A percentile compares a stretch with the other conserved stretches of the same genome.
These are phyloP conservation scores for Pterocarpus santalinus DNA, from an alignment of 306 rosid species.

Conservation along the genomic window DNA sequence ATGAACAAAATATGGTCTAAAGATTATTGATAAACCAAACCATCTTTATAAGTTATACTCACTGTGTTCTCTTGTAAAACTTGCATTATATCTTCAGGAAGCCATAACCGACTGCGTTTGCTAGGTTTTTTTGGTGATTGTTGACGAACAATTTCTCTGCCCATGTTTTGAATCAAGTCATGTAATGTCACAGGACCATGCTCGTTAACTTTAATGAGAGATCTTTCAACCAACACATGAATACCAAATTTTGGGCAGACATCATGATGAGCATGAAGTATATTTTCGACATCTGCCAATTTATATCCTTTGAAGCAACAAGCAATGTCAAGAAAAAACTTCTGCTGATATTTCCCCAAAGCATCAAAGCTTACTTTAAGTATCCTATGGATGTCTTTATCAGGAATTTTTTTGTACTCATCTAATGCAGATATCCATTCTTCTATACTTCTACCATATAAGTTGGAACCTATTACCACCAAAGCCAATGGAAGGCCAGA, in stretches of 20 bases:
- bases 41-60: slow-evolving; percentile 3
- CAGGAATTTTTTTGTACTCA: neutral
- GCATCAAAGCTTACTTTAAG: slow-evolving; percentile 35
- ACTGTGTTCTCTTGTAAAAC: slow-evolving; percentile 17
- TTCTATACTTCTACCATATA: neutral
- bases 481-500: slow-evolving; percentile 44
- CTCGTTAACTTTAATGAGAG: slow-evolving; percentile 25
- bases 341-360: slow-evolving; percentile 16
- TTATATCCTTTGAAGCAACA: slow-evolving; percentile 31
- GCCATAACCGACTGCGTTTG: slow-evolving; percentile 43
- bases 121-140: slow-evolving; percentile 22
- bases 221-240: slow-evolving; percentile 26
- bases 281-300: neutral
- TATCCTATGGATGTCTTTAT: neutral
- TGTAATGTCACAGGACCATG: neutral
- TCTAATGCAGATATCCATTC: slow-evolving; percentile 37
- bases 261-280: slow-evolving; percentile 18
- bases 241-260: neutral
- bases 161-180: slow-evolving; percentile 39
- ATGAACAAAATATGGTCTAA: too few species aligned
- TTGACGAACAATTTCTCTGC: slow-evolving; percentile 23
- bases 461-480: slow-evolving; percentile 35
- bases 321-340: slow-evolving; percentile 34
- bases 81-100: slow-evolving; percentile 13
- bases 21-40: neutral